Base-by-base conservation (phyloP, 202 grass and related monocot genomes). In the Digitaria exilis region DNA sequence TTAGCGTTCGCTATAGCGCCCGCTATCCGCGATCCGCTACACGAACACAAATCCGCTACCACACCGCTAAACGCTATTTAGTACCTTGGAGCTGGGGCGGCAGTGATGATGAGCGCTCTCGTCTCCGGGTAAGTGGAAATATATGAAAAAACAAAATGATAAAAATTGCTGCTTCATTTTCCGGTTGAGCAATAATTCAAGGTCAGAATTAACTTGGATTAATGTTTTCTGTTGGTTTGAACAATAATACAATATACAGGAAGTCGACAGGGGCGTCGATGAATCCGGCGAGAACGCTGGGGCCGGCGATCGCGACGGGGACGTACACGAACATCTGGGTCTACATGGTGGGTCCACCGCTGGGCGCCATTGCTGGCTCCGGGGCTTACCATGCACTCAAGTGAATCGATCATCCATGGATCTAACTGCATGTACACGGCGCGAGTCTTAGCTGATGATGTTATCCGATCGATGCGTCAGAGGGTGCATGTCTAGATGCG, bases 231-330 rank as follows among this genome's bases (percentile, higher is more conserved):
- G 32, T 44, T 32, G 43, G 35, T 55, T 55, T 79, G 21, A 26
- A 66, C 15, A 24, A 65, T n/a, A n/a, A n/a, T n/a, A n/a, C n/a
- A n/a, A n/a, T n/a, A n/a, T n/a, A n/a, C 73, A 94, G 92, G 22
- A 31, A 78, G 3, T 85, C 81, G 17, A 92, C 87, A 0, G 92
- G 92, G 41, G 84, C 72, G 22, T 92, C 92, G 8, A 94, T 92
- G 92, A 94, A 94, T 35, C 89, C 92, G n/a, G 87, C 69, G 22
- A 82, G 87, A 26, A 85, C 89, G 34, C 82, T 92, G 16, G 89
- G 92, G 13, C 51, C 89, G 4, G 89, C 92, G 22, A 89, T 94
- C 14, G 87, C 84, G 5, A 91, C 87, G 0, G 87, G 87, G 71
- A 85, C 71, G 0, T 94, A 92, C 22, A 84, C 87, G 69, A 80